Conservation (phyloP, 148 eudicot genomes). For the Fagopyrum esculentum region DNA sequence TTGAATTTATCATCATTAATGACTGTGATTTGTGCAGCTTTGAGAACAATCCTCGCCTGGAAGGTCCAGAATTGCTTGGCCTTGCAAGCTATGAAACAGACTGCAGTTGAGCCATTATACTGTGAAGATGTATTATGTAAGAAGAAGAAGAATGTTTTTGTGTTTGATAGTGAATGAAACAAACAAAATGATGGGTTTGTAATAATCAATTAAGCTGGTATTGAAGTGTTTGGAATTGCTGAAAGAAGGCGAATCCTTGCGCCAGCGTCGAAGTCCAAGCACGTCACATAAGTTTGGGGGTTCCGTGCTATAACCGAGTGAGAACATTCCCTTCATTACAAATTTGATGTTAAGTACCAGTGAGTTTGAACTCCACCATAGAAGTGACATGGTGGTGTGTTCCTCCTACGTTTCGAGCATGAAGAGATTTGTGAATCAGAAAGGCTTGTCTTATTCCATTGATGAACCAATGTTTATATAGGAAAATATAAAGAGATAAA, state of each 20-base stretch:
- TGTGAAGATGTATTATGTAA: constrained; percentile 7
- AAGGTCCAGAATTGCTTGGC: constrained; percentile 13
- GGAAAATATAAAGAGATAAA: too few species aligned
- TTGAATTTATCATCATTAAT: background rate
- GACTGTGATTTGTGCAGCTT: background rate
- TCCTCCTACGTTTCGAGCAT: too few species aligned
- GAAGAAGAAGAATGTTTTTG: background rate
- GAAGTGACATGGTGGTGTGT: too few species aligned
- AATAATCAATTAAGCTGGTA: background rate
- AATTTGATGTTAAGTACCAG: too few species aligned
- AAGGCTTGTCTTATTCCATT: too few species aligned
- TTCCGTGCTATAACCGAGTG: too few species aligned
- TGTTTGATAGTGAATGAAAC: background rate
- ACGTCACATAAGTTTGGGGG: too few species aligned
- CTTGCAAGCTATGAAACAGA: constrained; percentile 15
- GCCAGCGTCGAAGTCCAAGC: too few species aligned
- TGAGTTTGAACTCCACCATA: too few species aligned
- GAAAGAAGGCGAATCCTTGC: background rate
- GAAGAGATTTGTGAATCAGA: too few species aligned
- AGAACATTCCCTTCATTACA: too few species aligned
- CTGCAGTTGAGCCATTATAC: constrained; percentile 2
- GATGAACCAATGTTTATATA: too few species aligned
- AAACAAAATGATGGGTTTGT: background rate
- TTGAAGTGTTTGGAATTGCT: background rate
- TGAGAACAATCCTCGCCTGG: constrained; percentile 13